Base-by-base conservation (phyloP, 495 filamentous ascomycete genomes). In the Penicillium roqueforti region DNA sequence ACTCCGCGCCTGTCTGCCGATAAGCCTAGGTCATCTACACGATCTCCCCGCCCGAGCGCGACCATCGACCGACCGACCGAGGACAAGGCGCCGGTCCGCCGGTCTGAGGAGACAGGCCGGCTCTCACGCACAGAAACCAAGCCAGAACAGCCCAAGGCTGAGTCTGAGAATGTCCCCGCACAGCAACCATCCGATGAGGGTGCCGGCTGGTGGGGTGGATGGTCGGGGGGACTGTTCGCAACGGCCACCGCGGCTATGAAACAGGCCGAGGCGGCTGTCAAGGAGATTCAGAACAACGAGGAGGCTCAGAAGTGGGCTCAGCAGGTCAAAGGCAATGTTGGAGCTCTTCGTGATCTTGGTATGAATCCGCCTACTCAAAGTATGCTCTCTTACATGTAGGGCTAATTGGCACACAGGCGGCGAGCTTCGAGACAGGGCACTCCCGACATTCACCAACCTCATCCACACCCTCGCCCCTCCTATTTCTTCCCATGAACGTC, bases 271-370 rank as follows among this genome's bases (percentile, higher is more conserved):
- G 90, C 85, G 14, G 84, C 91, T 1, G 91, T 95, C 44, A 95
- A 95, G 65, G 91, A 96, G 66, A 91, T 97, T 37, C 89, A 95
- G 67, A 87, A 91, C 62, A 96, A 96, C 54, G 91, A 98, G 70
- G 93, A 98, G 68, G 93, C 92, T 37, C 89, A 91, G 72, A 85
- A 87, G 70, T 97, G 93, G 93, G 93, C 91, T 6, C 87, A 92
- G 53, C 92, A 97, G 66, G 88, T 97, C 37, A 87, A 86, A 67
- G 92, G 91, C 39, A 97, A 97, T 68, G 89, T 95, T 19, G 88
- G 87, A 28, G 88, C 84, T 28, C 68, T 98, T 11, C 80, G 79
- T 43, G 90, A 87, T 39, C 75, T 96, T 44, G 88, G 93, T 97
- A 82, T 49, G 78, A 65, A 38, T 53, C n/a, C 38, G 18, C 44